Evolutionary conservation across 2,329 filamentous ascomycete genomes (phyloP).

Genomic region (Arthrinium puccinioides): DNA sequence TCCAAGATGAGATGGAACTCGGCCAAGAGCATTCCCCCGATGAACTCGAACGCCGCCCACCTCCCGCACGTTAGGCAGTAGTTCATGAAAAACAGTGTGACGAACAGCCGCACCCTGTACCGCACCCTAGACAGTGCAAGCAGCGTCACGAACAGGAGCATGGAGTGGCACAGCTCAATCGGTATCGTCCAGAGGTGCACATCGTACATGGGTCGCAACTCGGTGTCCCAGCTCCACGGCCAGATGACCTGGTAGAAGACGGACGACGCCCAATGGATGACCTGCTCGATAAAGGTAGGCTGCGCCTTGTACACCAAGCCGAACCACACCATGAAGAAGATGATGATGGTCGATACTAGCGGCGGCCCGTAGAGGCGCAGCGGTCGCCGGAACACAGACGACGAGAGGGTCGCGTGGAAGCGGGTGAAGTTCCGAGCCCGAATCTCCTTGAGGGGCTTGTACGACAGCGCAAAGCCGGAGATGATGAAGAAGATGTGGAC

Average conservation of each 20-base stretch:
- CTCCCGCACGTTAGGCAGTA: conserved; percentile 31
- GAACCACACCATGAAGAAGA: conserved; percentile 25
- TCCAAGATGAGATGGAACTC: conserved; percentile 32
- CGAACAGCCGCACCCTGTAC: conserved; percentile 22
- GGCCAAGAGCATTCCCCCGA: conserved; percentile 36
- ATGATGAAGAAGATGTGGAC: conserved; percentile 46
- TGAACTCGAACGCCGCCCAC: conserved; percentile 38
- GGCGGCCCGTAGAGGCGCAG: conserved; percentile 39
- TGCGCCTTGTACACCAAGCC: conserved; percentile 19
- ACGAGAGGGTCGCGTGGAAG: conserved; percentile 32
- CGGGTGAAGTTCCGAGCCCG: conserved; percentile 28
- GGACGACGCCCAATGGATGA: conserved; percentile 17
- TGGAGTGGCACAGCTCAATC: conserved; percentile 37
- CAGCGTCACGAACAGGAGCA: conserved; percentile 35
- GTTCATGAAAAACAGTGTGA: conserved; percentile 24
- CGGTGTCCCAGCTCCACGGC: conserved; percentile 21
- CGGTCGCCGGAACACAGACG: conserved; percentile 38
- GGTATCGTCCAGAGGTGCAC: conserved; percentile 42
- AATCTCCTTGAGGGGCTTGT: conserved; percentile 34
- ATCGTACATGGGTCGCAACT: conserved; percentile 25
- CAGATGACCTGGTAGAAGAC: conserved; percentile 16
- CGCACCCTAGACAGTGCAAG: conserved; percentile 25
- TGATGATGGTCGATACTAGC: conserved; percentile 31
- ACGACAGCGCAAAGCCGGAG: conserved; percentile 39
- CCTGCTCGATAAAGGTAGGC: conserved; percentile 14